Conservation (phyloP, 495 filamentous ascomycete species). For the Neurospora sp. region DNA sequence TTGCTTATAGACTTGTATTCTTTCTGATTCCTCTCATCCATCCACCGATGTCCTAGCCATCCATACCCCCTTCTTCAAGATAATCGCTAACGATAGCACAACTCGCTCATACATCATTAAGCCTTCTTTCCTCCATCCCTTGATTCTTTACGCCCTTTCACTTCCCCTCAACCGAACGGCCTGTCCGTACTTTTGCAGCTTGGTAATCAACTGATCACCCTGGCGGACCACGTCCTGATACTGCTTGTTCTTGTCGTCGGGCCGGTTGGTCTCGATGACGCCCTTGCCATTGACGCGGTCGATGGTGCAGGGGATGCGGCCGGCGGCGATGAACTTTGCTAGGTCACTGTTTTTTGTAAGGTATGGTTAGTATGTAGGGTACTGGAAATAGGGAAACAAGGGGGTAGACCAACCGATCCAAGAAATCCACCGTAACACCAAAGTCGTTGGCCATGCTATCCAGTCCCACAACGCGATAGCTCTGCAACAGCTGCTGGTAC, state of each 20-base stretch:
- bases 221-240: conserved; percentile 96
- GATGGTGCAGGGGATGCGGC: conserved; percentile 90
- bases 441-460: conserved; percentile 94
- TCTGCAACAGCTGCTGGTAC: conserved; percentile 95
- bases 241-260: conserved; percentile 98
- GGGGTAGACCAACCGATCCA: conserved; percentile 63
- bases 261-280: conserved; percentile 94
- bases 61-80: background rate
- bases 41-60: background rate
- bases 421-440: conserved; percentile 88
- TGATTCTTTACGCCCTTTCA: conserved; percentile 54
- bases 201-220: conserved; percentile 93
- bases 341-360: conserved; percentile 54
- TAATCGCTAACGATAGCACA: conserved; percentile 5
- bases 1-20: background rate
- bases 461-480: conserved; percentile 91
- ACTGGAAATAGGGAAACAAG: conserved; percentile 2
- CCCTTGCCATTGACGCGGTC: conserved; percentile 82
- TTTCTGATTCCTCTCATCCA: conserved; percentile 1
- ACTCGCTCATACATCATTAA: conserved; percentile 5
- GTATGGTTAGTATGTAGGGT: background rate
- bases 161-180: conserved; percentile 88
- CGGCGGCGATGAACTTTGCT: conserved; percentile 91
- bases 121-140: background rate
- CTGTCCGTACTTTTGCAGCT: conserved; percentile 98